phyloP scores from a whole-genome alignment of 305 asterid genomes.

The Fraxinus angustifolia region DNA sequence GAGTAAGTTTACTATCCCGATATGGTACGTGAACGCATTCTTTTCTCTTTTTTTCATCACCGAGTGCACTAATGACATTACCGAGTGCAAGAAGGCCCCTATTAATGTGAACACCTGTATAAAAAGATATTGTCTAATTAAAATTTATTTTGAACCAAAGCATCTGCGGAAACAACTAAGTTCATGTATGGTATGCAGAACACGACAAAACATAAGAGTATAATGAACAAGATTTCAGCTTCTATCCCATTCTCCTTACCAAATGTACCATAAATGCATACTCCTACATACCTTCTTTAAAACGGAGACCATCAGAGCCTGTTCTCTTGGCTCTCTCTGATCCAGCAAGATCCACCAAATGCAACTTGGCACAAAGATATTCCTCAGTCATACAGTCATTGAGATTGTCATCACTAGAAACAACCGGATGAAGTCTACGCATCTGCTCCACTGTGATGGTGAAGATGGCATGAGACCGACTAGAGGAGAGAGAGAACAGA shows the following conservation, averaged over 20 bases:
- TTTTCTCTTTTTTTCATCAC: conserved; percentile 95
- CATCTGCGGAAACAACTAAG: conserved; percentile 9
- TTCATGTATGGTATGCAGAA: neutral
- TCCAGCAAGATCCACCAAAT: conserved; percentile 99
- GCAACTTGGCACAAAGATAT: conserved; percentile 96
- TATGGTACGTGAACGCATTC: conserved; percentile 95
- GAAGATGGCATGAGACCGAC: conserved; percentile 98
- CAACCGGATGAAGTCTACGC: conserved; percentile 49
- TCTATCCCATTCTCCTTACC: neutral
- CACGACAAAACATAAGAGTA: neutral
- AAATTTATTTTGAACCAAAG: conserved; percentile 16
- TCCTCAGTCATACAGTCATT: conserved; percentile 78
- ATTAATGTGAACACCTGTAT: conserved; percentile 93
- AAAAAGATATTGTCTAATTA: conserved; percentile 14
- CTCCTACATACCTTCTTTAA: conserved; percentile 72
- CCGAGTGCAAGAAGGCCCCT: conserved; percentile 99
- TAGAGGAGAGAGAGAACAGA: conserved; percentile 29
- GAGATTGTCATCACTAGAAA: conserved; percentile 41
- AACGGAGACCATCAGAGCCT: conserved; percentile 97
- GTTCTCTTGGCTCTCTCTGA: conserved; percentile 99
- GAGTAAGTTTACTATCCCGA: conserved; percentile 99
- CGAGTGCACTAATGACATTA: conserved; percentile 96
- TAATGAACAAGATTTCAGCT: neutral
- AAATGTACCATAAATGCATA: conserved; percentile 7
- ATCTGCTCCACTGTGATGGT: conserved; percentile 94